phyloP scores from a whole-genome alignment of 2,329 filamentous ascomycete genomes.

The Ascosphaera apis region DNA sequence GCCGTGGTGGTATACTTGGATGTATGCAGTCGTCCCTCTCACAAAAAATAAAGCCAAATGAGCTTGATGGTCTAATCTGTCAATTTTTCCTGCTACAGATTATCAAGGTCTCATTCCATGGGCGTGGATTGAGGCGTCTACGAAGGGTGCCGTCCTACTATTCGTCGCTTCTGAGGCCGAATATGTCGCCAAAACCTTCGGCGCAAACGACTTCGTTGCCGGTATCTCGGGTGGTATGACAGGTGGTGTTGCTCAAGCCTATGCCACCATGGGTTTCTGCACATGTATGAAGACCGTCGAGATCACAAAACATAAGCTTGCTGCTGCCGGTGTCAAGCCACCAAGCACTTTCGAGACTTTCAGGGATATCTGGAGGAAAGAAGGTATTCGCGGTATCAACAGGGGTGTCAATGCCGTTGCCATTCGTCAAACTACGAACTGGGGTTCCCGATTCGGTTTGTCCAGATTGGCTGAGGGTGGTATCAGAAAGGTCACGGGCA shows the following conservation, averaged over 20 bases:
- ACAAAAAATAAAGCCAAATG: neutral
- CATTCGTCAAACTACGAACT: conserved; percentile 98
- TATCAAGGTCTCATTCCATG: conserved; percentile 99
- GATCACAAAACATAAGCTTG: conserved; percentile 95
- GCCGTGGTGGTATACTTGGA: conserved; percentile 74
- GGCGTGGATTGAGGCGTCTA: conserved; percentile 99
- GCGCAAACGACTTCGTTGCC: conserved; percentile 65
- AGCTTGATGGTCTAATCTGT: neutral
- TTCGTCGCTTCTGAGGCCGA: conserved; percentile 98
- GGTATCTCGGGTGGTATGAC: conserved; percentile 82
- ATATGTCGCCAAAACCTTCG: conserved; percentile 66
- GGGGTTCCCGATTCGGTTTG: conserved; percentile 89
- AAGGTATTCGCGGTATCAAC: conserved; percentile 93
- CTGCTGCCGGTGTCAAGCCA: conserved; percentile 57
- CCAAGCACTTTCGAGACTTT: conserved; percentile 88
- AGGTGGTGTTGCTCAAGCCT: conserved; percentile 90
- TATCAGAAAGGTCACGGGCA: conserved; percentile 57
- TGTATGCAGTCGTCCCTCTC: conserved; percentile 40
- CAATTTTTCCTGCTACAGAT: conserved; percentile 32
- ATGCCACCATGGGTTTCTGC: conserved; percentile 99
- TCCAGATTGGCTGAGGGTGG: conserved; percentile 74
- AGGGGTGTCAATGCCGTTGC: conserved; percentile 96
- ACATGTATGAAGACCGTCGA: conserved; percentile 99
- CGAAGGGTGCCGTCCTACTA: conserved; percentile 95
- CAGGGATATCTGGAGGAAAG: conserved; percentile 85